phyloP scores from a whole-genome alignment of 768 basidiomycete genomes.

The Macrocybe gigantea region DNA sequence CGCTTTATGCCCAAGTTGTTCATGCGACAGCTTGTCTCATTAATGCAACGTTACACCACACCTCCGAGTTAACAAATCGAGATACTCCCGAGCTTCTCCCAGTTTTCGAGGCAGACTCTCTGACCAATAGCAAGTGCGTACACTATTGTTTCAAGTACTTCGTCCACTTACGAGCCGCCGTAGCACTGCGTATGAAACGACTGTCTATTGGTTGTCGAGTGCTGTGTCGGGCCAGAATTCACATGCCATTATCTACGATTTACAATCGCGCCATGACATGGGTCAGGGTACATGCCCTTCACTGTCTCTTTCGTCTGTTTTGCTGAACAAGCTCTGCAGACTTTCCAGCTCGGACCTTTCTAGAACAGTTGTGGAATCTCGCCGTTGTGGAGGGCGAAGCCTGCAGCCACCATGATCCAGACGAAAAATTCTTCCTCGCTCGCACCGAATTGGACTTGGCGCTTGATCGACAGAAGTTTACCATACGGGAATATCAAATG shows the following conservation, averaged over 20 bases:
- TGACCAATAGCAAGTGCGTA: constrained; percentile 9
- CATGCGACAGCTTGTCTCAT: constrained; percentile 34
- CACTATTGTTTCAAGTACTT: neutral
- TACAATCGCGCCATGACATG: constrained; percentile 39
- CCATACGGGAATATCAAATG: constrained; percentile 26
- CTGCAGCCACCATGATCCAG: constrained; percentile 4
- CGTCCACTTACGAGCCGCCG: constrained; percentile 3
- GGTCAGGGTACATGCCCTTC: constrained; percentile 28
- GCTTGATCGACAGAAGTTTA: constrained; percentile 24
- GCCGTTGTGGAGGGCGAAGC: constrained; percentile 24
- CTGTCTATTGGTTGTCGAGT: constrained; percentile 33
- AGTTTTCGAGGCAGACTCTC: constrained; percentile 20
- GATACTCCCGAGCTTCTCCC: constrained; percentile 22
- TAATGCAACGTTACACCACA: constrained; percentile 26
- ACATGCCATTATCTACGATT: constrained; percentile 27
- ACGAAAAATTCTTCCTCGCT: constrained; percentile 19
- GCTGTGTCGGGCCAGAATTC: constrained; percentile 22
- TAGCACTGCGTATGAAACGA: constrained; percentile 36
- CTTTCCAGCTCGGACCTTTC: constrained; percentile 42
- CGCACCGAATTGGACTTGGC: constrained; percentile 23
- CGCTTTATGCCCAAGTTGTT: constrained; percentile 39
- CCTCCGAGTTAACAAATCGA: constrained; percentile 22
- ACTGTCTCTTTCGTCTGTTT: neutral
- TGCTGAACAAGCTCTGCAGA: constrained; percentile 17
- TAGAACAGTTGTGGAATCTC: constrained; percentile 43